A percentile compares a stretch with the other conserved stretches of the same genome.
Evolutionary conservation across 2,329 filamentous ascomycete species (phyloP).

Genomic region (Raffaelea arxii): DNA sequence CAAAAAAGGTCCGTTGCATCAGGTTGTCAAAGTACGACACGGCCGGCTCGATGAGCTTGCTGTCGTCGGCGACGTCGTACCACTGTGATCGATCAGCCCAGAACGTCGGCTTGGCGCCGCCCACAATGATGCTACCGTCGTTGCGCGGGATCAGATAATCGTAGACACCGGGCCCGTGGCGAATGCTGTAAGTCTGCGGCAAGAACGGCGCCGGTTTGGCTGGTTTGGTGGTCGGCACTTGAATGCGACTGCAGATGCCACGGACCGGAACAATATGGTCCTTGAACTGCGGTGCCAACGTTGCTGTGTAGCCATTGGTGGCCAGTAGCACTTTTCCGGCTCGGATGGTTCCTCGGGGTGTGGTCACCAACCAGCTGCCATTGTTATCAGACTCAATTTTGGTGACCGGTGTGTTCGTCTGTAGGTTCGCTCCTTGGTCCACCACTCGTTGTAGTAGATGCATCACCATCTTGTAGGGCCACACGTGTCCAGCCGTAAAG

Average conservation of each 20-base stretch:
- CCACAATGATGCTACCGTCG: conserved; percentile 33
- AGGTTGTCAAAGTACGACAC: conserved; percentile 35
- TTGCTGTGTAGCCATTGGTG: conserved; percentile 20
- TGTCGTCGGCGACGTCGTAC: conserved; percentile 37
- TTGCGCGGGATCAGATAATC: conserved; percentile 31
- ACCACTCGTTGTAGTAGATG: conserved; percentile 2
- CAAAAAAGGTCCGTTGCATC: conserved; percentile 36
- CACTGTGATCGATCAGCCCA: conserved; percentile 25
- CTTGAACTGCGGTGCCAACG: conserved; percentile 13
- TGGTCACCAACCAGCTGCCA: conserved; percentile 11
- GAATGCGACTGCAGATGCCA: conserved; percentile 10
- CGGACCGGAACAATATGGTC: conserved; percentile 8
- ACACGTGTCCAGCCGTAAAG: conserved; percentile 4
- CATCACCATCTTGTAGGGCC: conserved; percentile 7
- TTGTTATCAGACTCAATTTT: background rate
- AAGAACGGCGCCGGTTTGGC: background rate
- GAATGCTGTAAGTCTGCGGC: conserved; percentile 15
- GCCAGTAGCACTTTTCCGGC: conserved; percentile 16
- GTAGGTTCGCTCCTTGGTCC: conserved; percentile 6
- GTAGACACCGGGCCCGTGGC: conserved; percentile 14
- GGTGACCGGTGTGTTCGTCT: conserved; percentile 9
- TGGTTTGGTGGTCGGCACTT: background rate
- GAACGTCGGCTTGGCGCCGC: conserved; percentile 22
- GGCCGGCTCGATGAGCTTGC: conserved; percentile 29
- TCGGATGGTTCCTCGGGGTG: conserved; percentile 13